These are phyloP conservation scores for Phaffomyces thermotolerans DNA, from an alignment of 805 yeast species.

Conservation along the genomic window DNA sequence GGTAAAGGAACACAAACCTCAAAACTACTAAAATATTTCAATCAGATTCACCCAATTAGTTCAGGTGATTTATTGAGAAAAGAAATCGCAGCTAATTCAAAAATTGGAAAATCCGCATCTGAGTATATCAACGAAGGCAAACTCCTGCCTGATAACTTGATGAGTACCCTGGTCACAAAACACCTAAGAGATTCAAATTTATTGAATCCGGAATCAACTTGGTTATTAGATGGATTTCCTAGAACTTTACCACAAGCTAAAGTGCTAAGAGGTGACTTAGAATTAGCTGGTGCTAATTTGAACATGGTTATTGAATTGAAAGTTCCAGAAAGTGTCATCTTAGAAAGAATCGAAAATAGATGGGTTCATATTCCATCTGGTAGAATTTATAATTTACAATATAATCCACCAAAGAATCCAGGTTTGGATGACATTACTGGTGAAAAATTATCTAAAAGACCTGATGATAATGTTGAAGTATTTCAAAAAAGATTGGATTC, in stretches of 20 bases:
- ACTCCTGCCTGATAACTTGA: slow-evolving; percentile 65
- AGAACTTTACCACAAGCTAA: slow-evolving; percentile 70
- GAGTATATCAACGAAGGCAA: slow-evolving; percentile 53
- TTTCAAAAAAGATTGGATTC: slow-evolving; percentile 59
- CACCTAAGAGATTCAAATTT: slow-evolving; percentile 40
- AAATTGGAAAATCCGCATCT: slow-evolving; percentile 51
- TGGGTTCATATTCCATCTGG: slow-evolving; percentile 85
- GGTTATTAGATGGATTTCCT: slow-evolving; percentile 92
- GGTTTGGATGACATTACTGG: slow-evolving; percentile 88
- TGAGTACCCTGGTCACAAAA: slow-evolving; percentile 49
- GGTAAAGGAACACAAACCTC: slow-evolving; percentile 91
- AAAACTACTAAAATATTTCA: slow-evolving; percentile 47
- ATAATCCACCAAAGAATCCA: slow-evolving; percentile 81
- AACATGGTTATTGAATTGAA: slow-evolving; percentile 80
- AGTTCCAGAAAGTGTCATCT: slow-evolving; percentile 79
- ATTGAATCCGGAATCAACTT: slow-evolving; percentile 40
- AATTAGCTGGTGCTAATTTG: slow-evolving; percentile 33
- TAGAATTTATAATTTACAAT: slow-evolving; percentile 75
- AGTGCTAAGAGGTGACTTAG: slow-evolving; percentile 41
- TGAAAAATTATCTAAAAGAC: slow-evolving; percentile 70
- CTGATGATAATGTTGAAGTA: slow-evolving; percentile 75
- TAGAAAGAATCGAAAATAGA: slow-evolving; percentile 75
- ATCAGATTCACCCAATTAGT: slow-evolving; percentile 53
- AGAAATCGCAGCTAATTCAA: slow-evolving; percentile 50
- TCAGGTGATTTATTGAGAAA: slow-evolving; percentile 79